Conservation (phyloP, 345 rosid genomes). For the Eucalyptus regnans region DNA sequence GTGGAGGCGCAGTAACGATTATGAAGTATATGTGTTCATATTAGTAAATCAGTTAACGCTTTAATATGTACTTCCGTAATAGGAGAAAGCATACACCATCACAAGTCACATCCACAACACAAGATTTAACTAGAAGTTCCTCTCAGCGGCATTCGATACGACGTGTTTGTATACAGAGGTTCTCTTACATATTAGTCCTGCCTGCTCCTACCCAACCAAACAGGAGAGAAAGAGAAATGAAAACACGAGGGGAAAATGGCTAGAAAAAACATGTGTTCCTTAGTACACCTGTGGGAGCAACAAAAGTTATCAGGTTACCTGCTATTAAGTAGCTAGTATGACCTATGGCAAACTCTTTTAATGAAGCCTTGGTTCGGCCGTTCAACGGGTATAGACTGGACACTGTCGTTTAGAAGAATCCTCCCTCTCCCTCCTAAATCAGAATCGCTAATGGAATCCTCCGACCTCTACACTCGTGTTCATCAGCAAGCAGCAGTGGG, state of each 20-base stretch:
- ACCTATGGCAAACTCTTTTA: not conserved
- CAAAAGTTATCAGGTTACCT: not conserved
- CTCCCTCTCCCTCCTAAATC: not conserved
- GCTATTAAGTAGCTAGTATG: not conserved
- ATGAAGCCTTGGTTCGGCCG: not conserved
- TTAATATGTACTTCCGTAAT: rapidly evolving
- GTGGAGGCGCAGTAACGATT: rapidly evolving
- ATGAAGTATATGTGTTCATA: too few relatives aligned
- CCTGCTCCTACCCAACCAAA: not conserved
- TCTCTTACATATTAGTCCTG: not conserved
- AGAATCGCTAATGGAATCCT: not conserved
- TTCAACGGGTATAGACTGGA: not conserved
- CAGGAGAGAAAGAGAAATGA: not conserved
- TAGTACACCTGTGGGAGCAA: not conserved
- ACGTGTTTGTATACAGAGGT: not conserved
- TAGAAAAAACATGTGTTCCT: not conserved
- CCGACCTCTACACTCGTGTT: not conserved
- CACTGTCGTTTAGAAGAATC: not conserved
- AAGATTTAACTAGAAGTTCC: not conserved
- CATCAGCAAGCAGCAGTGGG: not conserved
- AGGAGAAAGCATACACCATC: not conserved
- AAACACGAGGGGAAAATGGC: not conserved
- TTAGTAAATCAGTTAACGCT: rapidly evolving
- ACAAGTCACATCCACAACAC: not conserved
- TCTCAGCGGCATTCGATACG: not conserved